Base-by-base conservation (phyloP, 768 basidiomycete genomes). In the Suillus luteus region DNA sequence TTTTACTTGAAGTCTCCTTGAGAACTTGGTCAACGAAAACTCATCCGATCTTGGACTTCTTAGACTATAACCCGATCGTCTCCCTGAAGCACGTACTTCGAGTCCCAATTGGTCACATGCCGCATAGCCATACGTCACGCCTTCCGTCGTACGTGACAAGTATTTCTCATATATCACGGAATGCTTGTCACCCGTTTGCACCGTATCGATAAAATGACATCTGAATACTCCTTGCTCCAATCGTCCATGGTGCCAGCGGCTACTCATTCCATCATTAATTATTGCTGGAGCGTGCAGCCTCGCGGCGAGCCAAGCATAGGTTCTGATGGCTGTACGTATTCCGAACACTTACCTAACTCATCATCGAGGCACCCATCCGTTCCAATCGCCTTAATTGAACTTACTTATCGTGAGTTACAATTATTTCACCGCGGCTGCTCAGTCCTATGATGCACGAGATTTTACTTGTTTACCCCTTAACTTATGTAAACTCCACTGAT, bases 281-380 rank as follows among this genome's bases (percentile, higher is more conserved):
- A 55, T 37, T 55, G n/a, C 35, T 8, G 52, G 15, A n/a, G 31
- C 10, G 10, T 12, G 11, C 5, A 35, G n/a, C 37, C 6, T 55
- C 11, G 7, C 7, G n/a, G n/a, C n/a, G n/a, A 55, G 12, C 33
- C 33, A 37, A 46, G 5, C 19, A 5, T 55, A 12, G n/a, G 54
- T 37, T 55, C 54, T n/a, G 35, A 55, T 38, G 22, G n/a, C 35
- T 37, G 33, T 57, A 57, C 55, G 55, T 58, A 27, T 58, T 19
- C 57, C 57, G 40, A 27, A 17, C 15, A 37, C 22, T 38, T 15
- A 55, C 48, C 24, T 49, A 49, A 49, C 8, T 51, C 31, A 33
- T n/a, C 37, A 15, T 38, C 55, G 22, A 37, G 55, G 55, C 24
- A 58, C n/a, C 38, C 24, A 27, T 31, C 57, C 57, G 57, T 15